Evolutionary conservation across 2,329 filamentous ascomycete genomes (phyloP), one percentile per base, ranked within the genome.

Genomic region (Metarhizium brunneum): DNA sequence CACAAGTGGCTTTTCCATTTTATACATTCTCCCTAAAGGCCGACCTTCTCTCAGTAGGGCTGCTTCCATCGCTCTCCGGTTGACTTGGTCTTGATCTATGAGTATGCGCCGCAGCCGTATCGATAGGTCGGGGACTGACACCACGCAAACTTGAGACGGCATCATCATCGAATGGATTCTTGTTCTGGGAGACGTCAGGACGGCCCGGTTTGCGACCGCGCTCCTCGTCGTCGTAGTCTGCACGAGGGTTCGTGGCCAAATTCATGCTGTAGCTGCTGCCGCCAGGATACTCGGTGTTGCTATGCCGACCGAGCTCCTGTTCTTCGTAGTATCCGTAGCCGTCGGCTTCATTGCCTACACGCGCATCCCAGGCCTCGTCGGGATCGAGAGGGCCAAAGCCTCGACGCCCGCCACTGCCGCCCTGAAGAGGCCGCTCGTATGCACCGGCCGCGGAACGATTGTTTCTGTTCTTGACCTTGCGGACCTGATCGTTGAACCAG

Each of bases 341-440:
- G 65, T 87, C 84, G 18, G 85, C 82, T 69, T 92, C 88, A 62
- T 84, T 78, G 56, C 87, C 88, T 4, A 95, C 88, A 57, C 88
- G 78, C 60, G 88, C 73, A 72, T 94, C 89, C 90, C 90, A 95
- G 2, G 89, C 88, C 65, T 92, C 88, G 67, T 95, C 90, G 1
- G 88, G 88, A 65, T 94, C 90, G 49, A 90, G 78, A 4, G 84
- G 76, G 2, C 85, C 83, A 68, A 87, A 85, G 25, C 83, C 83
- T 54, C 81, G 71, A 54, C 77, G 76, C 55, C 75, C 73, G 49
- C 73, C 72, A 54, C 69, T 69, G 52, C 69, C 70, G 53, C 69
- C 72, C 47, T 69, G 68, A 6, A 72, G 66, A 5, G 79, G 73
- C 63, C 90, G 73, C 64, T 91, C 88, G 74, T 90, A 91, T 50